Evolutionary conservation across 2,329 filamentous ascomycete species (phyloP), one percentile per base, ranked within the genome.

Genomic region (Pseudogymnoascus sp.): DNA sequence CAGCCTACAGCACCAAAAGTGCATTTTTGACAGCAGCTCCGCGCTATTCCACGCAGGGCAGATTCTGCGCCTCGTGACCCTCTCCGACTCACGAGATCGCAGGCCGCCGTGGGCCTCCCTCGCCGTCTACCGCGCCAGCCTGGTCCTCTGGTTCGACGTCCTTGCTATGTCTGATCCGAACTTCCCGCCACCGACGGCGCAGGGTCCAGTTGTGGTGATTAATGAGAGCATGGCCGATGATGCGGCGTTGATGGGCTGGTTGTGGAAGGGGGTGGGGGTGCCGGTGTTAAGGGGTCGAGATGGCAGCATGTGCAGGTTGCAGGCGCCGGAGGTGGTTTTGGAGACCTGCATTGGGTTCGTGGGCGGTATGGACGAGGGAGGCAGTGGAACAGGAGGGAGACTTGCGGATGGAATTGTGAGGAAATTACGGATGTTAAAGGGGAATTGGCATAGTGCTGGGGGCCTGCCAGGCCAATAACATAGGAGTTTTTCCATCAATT

Each of bases 101-200:
- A 79, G 84, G 19, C 86, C 86, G 5, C 80, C 79, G 35, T 90
- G 86, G 86, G 89, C 85, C 85, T 75, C 83, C n/a, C 81, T 79
- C 1, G 85, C 84, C 2, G 74, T 89, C 38, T 89, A 89, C 69
- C 82, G 86, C n/a, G 84, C 79, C 1, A 78, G 78, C 3, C 73
- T 87, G 60, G 79, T 84, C 38, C 73, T 86, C 2, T 87, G 83
- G 84, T 76, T 79, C 2, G 82, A 86, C 65, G 81, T 82, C 65
- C 71, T 86, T 60, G 75, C 74, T 5, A 76, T 77, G 61, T 75
- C 79, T 61, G 78, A 83, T 61, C 67, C 64, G 23, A 70, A 59
- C 21, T 61, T 62, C 39, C 67, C 60, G 28, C 61, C 57, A 67
- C 64, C 70, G 69, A 64, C 66, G 62, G 65, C 69, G 73, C 61